Evolutionary conservation across 306 rosid species (phyloP).

Genomic region (Lathyrus tuberosus): DNA sequence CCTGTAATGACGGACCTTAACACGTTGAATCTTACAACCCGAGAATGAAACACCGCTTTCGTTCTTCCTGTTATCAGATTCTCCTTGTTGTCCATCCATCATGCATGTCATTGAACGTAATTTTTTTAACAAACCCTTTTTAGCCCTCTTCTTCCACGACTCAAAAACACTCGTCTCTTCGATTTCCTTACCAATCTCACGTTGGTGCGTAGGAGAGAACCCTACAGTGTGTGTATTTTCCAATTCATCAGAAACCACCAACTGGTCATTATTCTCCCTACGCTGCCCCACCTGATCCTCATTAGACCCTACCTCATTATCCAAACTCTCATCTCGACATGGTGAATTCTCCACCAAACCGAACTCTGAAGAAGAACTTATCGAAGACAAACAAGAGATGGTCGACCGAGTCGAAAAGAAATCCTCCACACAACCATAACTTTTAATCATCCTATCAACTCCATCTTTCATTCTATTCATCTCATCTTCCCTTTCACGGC

Average conservation of each 20-base stretch:
- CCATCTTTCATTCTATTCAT: conserved; percentile 47
- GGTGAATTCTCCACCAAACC: conserved; percentile 41
- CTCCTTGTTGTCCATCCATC: conserved; percentile 51
- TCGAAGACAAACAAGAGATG: conserved; percentile 48
- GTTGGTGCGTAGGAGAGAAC: conserved; percentile 34
- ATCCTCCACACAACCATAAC: conserved; percentile 51
- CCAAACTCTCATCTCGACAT: conserved; percentile 41
- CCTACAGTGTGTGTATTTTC: conserved; percentile 20
- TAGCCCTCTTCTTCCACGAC: conserved; percentile 38
- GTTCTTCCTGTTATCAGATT: conserved; percentile 34
- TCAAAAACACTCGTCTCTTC: conserved; percentile 32
- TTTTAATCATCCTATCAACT: conserved; percentile 51
- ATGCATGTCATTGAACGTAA: conserved; percentile 69
- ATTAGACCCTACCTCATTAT: conserved; percentile 34
- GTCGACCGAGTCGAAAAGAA: conserved; percentile 67
- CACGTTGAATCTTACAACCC: conserved; percentile 58
- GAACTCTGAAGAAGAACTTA: conserved; percentile 44
- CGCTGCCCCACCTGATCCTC: conserved; percentile 43
- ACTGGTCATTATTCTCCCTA: conserved; percentile 35
- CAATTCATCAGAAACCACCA: conserved; percentile 40
- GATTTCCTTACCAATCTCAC: conserved; percentile 37
- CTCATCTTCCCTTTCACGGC: conserved; percentile 47
- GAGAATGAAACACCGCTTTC: conserved; percentile 36
- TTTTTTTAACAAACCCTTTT: conserved; percentile 65
- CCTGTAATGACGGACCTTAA: conserved; percentile 73